Percentiles rank a stretch among this genome's conserved stretches.
Evolutionary conservation across 2,329 filamentous ascomycete species (phyloP).

Genomic region (Trichoderma sp.): DNA sequence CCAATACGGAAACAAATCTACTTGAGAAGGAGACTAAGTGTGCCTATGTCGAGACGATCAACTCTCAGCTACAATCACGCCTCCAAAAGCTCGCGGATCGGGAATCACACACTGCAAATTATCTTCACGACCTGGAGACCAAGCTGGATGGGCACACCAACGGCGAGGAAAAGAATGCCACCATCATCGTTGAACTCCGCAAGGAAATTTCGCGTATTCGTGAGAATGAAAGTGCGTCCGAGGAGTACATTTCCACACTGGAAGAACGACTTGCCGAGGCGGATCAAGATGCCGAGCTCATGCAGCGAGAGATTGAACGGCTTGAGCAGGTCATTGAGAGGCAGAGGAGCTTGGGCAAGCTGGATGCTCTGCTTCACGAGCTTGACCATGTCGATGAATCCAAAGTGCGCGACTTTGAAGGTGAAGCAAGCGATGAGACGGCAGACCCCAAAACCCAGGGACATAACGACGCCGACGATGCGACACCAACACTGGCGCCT

Average conservation of each 20-base stretch:
- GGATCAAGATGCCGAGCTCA: constrained; percentile 92
- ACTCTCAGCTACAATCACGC: constrained; percentile 82
- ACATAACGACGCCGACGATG: constrained; percentile 44
- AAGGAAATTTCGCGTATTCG: constrained; percentile 87
- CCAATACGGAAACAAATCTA: constrained; percentile 80
- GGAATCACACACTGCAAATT: constrained; percentile 87
- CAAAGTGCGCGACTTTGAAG: constrained; percentile 41
- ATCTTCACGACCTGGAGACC: constrained; percentile 86
- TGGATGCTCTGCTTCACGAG: constrained; percentile 90
- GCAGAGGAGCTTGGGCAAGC: constrained; percentile 89
- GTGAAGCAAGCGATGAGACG: constrained; percentile 44
- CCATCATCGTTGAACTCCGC: constrained; percentile 80
- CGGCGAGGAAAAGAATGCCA: constrained; percentile 89
- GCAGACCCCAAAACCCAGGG: constrained; percentile 57
- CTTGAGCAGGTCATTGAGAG: constrained; percentile 94
- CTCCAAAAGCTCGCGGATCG: constrained; percentile 93
- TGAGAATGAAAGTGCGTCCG: constrained; percentile 85
- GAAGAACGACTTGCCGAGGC: constrained; percentile 94
- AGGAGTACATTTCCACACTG: constrained; percentile 96
- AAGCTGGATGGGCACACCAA: constrained; percentile 88
- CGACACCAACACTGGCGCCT: constrained; percentile 35
- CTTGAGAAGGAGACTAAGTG: constrained; percentile 93
- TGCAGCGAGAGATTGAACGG: constrained; percentile 94
- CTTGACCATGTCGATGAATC: constrained; percentile 74
- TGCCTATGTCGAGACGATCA: constrained; percentile 89